Conservation (phyloP, 108 stramenopile genomes). For the Fragilaria crotonensis region DNA sequence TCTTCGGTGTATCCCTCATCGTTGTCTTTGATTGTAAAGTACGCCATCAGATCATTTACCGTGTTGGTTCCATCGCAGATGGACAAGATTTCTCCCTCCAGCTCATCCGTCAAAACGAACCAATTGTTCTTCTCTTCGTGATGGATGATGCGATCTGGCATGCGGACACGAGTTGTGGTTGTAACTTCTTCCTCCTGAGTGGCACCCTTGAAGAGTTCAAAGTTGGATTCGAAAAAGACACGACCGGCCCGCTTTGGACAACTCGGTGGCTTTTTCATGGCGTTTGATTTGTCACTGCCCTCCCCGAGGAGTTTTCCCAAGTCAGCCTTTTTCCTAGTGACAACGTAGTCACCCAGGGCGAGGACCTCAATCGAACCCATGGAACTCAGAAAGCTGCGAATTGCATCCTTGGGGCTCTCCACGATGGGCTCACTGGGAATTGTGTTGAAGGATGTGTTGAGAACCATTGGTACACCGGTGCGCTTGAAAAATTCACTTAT, state of each 20-base stretch:
- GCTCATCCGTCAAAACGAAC: slow-evolving; percentile 69
- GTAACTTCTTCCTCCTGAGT: slow-evolving; percentile 29
- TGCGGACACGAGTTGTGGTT: slow-evolving; percentile 55
- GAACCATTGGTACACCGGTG: slow-evolving; percentile 92
- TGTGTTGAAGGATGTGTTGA: slow-evolving; percentile 95
- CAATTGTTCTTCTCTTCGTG: slow-evolving; percentile 51
- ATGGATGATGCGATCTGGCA: slow-evolving; percentile 79
- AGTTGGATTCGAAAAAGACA: slow-evolving; percentile 47
- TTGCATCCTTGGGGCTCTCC: slow-evolving; percentile 81
- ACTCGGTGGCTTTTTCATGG: slow-evolving; percentile 35
- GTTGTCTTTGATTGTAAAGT: slow-evolving; percentile 45
- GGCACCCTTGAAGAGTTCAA: slow-evolving; percentile 19
- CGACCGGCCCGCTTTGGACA: slow-evolving; percentile 59
- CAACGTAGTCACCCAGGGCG: slow-evolving; percentile 78
- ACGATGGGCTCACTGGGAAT: slow-evolving; percentile 89
- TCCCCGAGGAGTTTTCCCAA: slow-evolving; percentile 61
- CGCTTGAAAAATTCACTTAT: slow-evolving; percentile 71
- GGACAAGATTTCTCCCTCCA: slow-evolving; percentile 75
- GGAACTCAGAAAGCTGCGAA: slow-evolving; percentile 75
- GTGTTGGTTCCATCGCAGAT: slow-evolving; percentile 65
- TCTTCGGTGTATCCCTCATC: slow-evolving; percentile 38
- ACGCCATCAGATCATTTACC: slow-evolving; percentile 67
- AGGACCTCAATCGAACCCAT: slow-evolving; percentile 83
- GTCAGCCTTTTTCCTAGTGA: slow-evolving; percentile 62
- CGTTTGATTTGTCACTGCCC: slow-evolving; percentile 27